These are phyloP conservation scores for Cercospora sojina DNA, from an alignment of 2,329 filamentous ascomycete species.

Conservation along the genomic window DNA sequence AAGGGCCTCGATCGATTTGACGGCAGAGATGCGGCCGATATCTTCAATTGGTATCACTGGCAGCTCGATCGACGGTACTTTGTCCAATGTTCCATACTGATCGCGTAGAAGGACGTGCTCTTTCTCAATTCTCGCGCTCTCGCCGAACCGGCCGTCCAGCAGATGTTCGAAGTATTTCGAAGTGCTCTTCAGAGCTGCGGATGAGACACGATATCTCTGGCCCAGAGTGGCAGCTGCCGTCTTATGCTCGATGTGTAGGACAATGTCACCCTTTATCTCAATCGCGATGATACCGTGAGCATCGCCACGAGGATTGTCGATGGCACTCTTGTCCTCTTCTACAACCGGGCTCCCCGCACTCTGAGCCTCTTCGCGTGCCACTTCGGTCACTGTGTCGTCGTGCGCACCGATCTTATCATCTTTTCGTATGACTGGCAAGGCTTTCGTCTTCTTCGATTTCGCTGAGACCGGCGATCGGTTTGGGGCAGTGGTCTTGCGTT, in stretches of 20 bases:
- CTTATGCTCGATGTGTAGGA: constrained; percentile 66
- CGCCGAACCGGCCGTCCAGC: constrained; percentile 62
- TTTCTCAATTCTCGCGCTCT: constrained; percentile 57
- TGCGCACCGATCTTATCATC: background rate
- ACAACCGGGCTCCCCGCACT: background rate
- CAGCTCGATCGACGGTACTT: constrained; percentile 50
- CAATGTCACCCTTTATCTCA: constrained; percentile 59
- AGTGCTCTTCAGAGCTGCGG: constrained; percentile 56
- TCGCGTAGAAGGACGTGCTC: constrained; percentile 53
- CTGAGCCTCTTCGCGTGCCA: background rate
- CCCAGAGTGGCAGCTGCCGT: constrained; percentile 53
- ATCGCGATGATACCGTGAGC: constrained; percentile 50
- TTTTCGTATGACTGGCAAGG: background rate
- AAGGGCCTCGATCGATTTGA: constrained; percentile 53
- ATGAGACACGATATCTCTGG: constrained; percentile 64
- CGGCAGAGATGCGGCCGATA: constrained; percentile 66
- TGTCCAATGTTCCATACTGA: constrained; percentile 48
- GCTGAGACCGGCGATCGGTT: background rate
- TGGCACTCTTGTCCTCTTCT: background rate
- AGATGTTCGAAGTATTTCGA: constrained; percentile 71
- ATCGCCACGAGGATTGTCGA: background rate
- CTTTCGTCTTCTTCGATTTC: constrained; percentile 25
- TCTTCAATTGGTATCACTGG: constrained; percentile 65
- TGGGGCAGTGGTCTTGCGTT: constrained; percentile 1
- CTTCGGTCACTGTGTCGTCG: background rate